These are phyloP conservation scores for Lentinus tigrinus DNA, from an alignment of 768 basidiomycete species.

Conservation along the genomic window DNA sequence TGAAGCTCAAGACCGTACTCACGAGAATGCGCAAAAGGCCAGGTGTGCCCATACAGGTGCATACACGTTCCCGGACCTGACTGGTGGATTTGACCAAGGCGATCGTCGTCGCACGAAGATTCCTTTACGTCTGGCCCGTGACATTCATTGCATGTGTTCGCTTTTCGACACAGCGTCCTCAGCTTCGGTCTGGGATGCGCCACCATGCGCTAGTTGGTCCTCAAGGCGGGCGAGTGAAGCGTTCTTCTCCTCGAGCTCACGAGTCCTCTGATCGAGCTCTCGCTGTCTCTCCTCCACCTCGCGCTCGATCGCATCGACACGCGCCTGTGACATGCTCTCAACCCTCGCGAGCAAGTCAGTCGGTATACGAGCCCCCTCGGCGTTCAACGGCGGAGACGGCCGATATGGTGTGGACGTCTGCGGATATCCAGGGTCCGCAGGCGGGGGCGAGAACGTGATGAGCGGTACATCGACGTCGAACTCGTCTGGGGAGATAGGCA, in stretches of 20 bases:
- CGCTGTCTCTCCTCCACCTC: conserved; percentile 8
- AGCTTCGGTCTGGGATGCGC: too few species aligned
- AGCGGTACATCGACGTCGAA: not conserved
- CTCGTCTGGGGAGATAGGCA: conserved; percentile 6
- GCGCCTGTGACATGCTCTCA: conserved; percentile 2
- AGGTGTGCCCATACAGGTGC: too few species aligned
- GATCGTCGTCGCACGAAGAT: too few species aligned
- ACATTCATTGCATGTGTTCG: too few species aligned
- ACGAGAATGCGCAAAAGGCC: too few species aligned
- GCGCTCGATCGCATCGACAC: conserved; percentile 13
- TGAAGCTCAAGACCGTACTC: too few species aligned
- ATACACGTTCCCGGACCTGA: too few species aligned
- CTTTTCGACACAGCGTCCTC: too few species aligned
- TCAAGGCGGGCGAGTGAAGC: conserved; percentile 8
- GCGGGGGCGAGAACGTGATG: not conserved
- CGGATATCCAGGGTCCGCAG: not conserved
- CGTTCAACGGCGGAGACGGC: not conserved
- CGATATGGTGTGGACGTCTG: not conserved
- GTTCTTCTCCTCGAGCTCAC: conserved; percentile 13
- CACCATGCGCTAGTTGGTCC: too few species aligned
- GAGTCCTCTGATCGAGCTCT: not conserved
- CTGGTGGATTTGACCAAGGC: too few species aligned
- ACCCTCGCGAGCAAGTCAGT: conserved; percentile 1
- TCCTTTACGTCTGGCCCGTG: too few species aligned
- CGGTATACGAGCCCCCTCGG: not conserved